phyloP scores from a whole-genome alignment of 2,329 filamentous ascomycete genomes.

The Aspergillus spinulosporus region DNA sequence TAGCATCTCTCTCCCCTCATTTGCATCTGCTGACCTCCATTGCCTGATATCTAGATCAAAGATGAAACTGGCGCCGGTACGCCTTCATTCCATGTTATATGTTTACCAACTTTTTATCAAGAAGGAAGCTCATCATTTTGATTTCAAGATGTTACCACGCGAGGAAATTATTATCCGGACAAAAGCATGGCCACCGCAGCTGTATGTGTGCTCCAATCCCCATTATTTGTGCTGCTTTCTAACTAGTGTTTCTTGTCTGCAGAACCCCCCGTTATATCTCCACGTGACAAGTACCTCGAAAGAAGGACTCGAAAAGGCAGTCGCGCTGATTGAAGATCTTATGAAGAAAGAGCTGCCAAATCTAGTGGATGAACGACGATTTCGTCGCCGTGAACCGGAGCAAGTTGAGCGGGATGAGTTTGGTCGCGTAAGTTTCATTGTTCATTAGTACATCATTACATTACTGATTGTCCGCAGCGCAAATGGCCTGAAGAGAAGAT shows the following conservation, averaged over 20 bases:
- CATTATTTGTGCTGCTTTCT: not conserved
- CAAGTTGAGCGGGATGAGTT: constrained; percentile 85
- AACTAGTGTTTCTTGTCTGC: constrained; percentile 7
- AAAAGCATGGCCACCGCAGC: constrained; percentile 94
- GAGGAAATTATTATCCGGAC: constrained; percentile 94
- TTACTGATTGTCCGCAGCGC: constrained; percentile 57
- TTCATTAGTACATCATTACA: not conserved
- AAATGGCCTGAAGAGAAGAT: constrained; percentile 99
- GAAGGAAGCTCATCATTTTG: constrained; percentile 59
- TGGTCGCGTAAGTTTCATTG: constrained; percentile 65
- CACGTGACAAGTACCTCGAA: constrained; percentile 93
- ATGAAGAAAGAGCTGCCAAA: constrained; percentile 96
- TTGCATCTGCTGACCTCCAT: constrained; percentile 91
- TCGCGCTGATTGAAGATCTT: constrained; percentile 85
- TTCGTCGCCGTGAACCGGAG: constrained; percentile 77
- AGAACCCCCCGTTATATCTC: constrained; percentile 93
- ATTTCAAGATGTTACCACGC: constrained; percentile 93
- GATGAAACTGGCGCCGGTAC: constrained; percentile 99
- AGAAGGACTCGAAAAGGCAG: constrained; percentile 83
- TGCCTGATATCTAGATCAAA: constrained; percentile 95
- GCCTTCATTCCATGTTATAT: constrained; percentile 54
- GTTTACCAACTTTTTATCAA: constrained; percentile 41
- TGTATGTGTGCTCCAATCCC: constrained; percentile 58
- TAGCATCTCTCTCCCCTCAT: constrained; percentile 64
- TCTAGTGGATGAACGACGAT: constrained; percentile 89